Evolutionary conservation across 2,329 filamentous ascomycete species (phyloP), one percentile per base, ranked within the genome.

Genomic region (Alternaria gaisen): DNA sequence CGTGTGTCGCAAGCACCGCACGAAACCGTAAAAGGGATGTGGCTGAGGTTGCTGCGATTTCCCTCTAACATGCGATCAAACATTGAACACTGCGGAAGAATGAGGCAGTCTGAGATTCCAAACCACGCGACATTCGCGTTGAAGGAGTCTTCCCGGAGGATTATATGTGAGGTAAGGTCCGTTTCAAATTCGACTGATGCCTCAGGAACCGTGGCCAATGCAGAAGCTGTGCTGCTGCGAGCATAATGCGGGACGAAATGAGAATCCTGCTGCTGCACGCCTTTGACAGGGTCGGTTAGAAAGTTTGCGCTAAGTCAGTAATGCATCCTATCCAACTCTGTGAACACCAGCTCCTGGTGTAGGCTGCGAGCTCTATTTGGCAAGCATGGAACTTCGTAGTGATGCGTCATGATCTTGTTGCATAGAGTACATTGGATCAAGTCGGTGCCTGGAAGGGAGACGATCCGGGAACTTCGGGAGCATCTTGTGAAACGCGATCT

Each of bases 301-400:
- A 48, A 1, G 46, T 48, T 48, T 48, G 46, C 46, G 46, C 30
- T 48, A 48, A 30, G 46, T 38, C 46, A 36, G 32, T n/a, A 11
- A 24, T 38, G 46, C 46, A 38, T 32, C 32, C 2, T 4, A 5
- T 24, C 18, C 4, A 24, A 11, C 12, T 9, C 10, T 6, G n/a
- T 20, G 46, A 34, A 16, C 20, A 50, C 36, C 30, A n/a, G 16
- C 4, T 3, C 32, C 11, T 12, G 10, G 11, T 16, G 3, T 36
- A n/a, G 20, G 10, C 26, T 24, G 32, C 34, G 46, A 38, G 8
- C 3, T 50, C 5, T 7, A 16, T 3, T 6, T 8, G 30, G 14
- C 24, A 5, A n/a, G 16, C 3, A 24, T 20, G n/a, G 11, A 26
- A 18, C 14, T 18, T 12, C 1, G 14, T 18, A 38, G 16, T n/a